A percentile compares a stretch with the other conserved stretches of the same genome.
Conservation (phyloP, 2,329 filamentous ascomycete species). For the Aspergillus tubingensis region DNA sequence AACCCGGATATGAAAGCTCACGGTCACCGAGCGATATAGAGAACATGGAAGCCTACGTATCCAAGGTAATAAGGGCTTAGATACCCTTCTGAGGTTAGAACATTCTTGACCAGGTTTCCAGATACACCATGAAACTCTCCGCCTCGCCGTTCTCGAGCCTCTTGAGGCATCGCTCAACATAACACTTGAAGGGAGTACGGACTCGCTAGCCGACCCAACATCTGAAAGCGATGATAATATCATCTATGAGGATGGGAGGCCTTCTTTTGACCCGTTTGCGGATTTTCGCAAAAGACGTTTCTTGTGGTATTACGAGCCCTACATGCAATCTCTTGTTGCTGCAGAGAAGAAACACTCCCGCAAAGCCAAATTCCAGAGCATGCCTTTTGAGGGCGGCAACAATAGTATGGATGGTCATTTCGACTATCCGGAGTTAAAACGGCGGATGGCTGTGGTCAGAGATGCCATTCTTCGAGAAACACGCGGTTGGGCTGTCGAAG, state of each 20-base stretch:
- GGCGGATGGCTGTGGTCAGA: slow-evolving; percentile 69
- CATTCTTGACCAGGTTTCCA: slow-evolving; percentile 37
- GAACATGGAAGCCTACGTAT: slow-evolving; percentile 72
- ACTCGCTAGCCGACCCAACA: slow-evolving; percentile 32
- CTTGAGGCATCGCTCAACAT: slow-evolving; percentile 78
- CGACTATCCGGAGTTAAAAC: slow-evolving; percentile 73
- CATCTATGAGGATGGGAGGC: slow-evolving; percentile 50
- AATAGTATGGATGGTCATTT: slow-evolving; percentile 89
- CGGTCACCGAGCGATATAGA: slow-evolving; percentile 69
- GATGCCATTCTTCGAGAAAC: slow-evolving; percentile 71
- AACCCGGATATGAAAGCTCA: slow-evolving; percentile 85
- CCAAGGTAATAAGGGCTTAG: slow-evolving; percentile 62
- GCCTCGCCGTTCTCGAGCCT: slow-evolving; percentile 81
- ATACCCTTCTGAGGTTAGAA: neutral
- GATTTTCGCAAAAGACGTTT: slow-evolving; percentile 90
- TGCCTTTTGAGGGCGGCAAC: slow-evolving; percentile 78
- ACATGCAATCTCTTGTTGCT: slow-evolving; percentile 67
- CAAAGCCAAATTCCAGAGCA: slow-evolving; percentile 67
- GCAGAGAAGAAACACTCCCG: slow-evolving; percentile 60
- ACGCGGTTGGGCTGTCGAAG: slow-evolving; percentile 69
- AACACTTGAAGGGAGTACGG: slow-evolving; percentile 51
- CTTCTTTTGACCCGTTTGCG: slow-evolving; percentile 77
- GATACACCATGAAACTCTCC: slow-evolving; percentile 88
- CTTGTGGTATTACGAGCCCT: slow-evolving; percentile 93
- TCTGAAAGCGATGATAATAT: slow-evolving; percentile 39